A percentile compares a stretch with the other conserved stretches of the same genome.
These are phyloP conservation scores for Acanthamoeba castellanii DNA, from an alignment of 208 protist genomes.

Conservation along the genomic window DNA sequence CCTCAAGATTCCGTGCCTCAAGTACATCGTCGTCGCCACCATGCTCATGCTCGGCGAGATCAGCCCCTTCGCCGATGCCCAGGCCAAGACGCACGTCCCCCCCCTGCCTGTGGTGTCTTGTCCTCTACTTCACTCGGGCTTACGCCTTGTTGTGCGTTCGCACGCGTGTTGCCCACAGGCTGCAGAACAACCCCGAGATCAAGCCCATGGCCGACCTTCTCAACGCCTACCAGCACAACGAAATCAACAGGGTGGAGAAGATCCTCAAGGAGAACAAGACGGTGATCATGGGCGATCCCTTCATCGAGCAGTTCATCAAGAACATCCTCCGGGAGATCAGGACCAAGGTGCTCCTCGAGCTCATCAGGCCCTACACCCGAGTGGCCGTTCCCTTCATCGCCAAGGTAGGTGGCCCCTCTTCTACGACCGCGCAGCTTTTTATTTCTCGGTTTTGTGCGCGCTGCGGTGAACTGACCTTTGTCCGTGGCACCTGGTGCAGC, in stretches of 20 bases:
- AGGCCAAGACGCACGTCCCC: slow-evolving; percentile 92
- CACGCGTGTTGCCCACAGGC: slow-evolving; percentile 35
- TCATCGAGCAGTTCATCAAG: slow-evolving; percentile 94
- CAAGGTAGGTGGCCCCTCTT: background rate
- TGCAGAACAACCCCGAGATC: slow-evolving; percentile 94
- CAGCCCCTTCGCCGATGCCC: slow-evolving; percentile 95
- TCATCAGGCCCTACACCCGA: slow-evolving; percentile 93
- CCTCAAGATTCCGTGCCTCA: slow-evolving; percentile 92
- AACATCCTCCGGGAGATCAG: slow-evolving; percentile 94
- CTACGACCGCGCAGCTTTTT: background rate
- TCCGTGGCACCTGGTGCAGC: slow-evolving; percentile 81
- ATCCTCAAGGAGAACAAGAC: slow-evolving; percentile 89
- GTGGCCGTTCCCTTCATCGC: slow-evolving; percentile 90
- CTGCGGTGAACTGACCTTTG: background rate
- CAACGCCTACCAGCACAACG: slow-evolving; percentile 80
- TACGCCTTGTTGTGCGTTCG: background rate
- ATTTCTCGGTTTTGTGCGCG: background rate
- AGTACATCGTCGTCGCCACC: slow-evolving; percentile 94
- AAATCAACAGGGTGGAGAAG: slow-evolving; percentile 90
- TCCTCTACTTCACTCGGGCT: background rate
- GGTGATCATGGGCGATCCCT: slow-evolving; percentile 89
- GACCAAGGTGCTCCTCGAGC: slow-evolving; percentile 92
- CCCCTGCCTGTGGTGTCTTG: background rate
- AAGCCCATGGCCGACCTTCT: slow-evolving; percentile 94
- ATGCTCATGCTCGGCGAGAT: slow-evolving; percentile 93